A percentile compares a stretch with the other conserved stretches of the same genome.
These are phyloP conservation scores for Acanthochlamys bracteata DNA, from an alignment of 106 monocot genomes.

Conservation along the genomic window DNA sequence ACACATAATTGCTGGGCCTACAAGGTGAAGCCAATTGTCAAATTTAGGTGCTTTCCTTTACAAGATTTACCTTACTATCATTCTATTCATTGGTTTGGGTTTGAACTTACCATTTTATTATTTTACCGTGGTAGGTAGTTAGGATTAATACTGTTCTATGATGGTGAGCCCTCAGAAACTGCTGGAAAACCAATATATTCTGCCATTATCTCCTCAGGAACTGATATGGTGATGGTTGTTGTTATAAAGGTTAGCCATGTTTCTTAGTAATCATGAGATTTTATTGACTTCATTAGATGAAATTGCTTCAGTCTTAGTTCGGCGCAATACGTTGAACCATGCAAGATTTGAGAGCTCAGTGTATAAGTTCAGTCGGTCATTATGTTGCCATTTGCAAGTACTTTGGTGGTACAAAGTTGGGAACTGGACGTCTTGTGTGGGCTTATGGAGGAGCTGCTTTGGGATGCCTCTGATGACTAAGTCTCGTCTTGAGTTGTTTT, in stretches of 20 bases:
- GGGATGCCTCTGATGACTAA: conserved; percentile 71
- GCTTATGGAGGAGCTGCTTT: conserved; percentile 91
- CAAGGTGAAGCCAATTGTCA: conserved; percentile 59
- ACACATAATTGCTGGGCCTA: conserved; percentile 98
- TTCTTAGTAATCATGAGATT: too few relatives aligned
- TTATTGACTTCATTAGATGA: too few relatives aligned
- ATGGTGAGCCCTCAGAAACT: conserved; percentile 92
- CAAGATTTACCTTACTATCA: not conserved
- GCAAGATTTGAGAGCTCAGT: too few relatives aligned
- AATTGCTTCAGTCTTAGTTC: too few relatives aligned
- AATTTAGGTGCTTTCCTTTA: too few relatives aligned
- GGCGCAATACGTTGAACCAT: too few relatives aligned
- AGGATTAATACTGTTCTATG: conserved; percentile 81
- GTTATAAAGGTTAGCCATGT: too few relatives aligned
- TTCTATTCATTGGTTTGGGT: conserved; percentile 1
- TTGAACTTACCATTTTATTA: conserved; percentile 1
- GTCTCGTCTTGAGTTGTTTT: conserved; percentile 72
- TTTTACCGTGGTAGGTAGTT: conserved; percentile 44
- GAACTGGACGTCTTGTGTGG: conserved; percentile 83
- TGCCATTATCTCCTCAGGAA: conserved; percentile 68
- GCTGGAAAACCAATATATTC: conserved; percentile 96
- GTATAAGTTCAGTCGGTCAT: not conserved
- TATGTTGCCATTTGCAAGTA: conserved; percentile 30
- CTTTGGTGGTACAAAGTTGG: conserved; percentile 97
- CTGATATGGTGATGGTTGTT: conserved; percentile 98